These are phyloP conservation scores for Ceratobasidium papillatum DNA, from an alignment of 1,284 basidiomycete genomes.

Conservation along the genomic window DNA sequence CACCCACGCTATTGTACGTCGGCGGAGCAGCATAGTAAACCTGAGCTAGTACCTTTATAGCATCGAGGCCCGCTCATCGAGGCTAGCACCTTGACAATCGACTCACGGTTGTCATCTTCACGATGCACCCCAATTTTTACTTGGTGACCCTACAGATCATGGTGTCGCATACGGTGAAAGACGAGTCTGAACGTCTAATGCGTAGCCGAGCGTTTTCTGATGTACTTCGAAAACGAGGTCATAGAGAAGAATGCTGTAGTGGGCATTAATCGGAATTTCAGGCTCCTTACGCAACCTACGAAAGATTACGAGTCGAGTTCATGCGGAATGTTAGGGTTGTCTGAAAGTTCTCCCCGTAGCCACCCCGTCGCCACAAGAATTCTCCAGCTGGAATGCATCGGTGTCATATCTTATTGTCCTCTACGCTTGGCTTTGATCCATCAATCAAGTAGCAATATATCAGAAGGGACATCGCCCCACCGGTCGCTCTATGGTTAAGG, in stretches of 20 bases:
- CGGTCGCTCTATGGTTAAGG: neutral
- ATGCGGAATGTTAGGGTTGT: neutral
- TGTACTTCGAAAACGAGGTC: constrained; percentile 1
- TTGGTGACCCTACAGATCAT: neutral
- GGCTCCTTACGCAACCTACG: neutral
- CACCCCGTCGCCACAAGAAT: constrained; percentile 8
- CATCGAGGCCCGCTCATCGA: constrained; percentile 1
- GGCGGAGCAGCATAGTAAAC: neutral
- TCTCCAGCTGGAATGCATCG: neutral
- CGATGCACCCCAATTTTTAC: neutral
- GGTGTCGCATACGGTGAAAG: neutral
- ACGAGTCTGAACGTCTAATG: neutral
- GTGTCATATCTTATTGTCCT: neutral
- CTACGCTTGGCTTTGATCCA: neutral
- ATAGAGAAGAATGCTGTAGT: neutral
- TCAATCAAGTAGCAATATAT: constrained; percentile 11
- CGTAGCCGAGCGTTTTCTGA: neutral
- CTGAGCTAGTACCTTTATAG: constrained; percentile 2
- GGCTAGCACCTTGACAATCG: neutral
- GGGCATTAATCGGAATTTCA: neutral
- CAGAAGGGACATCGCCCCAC: neutral
- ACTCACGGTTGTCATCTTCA: neutral
- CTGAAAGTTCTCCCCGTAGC: neutral
- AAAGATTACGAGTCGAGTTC: neutral
- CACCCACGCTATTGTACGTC: constrained; percentile 3